phyloP scores from a whole-genome alignment of 805 yeast genomes.

The Wickerhamomyces tratensis region DNA sequence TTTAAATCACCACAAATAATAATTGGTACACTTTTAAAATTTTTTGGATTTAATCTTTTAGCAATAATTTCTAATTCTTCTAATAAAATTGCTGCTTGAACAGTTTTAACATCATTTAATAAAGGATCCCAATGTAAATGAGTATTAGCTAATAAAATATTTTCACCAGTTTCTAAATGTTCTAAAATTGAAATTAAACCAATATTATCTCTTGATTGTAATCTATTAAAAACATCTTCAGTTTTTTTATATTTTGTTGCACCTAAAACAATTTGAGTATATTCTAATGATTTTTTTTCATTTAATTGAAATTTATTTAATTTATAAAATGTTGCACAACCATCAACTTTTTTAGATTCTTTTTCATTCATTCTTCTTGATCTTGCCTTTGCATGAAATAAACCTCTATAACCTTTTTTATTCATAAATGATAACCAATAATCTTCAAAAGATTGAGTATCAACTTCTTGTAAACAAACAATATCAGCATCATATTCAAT shows the following conservation, averaged over 20 bases:
- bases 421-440: constrained; percentile 74
- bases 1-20: constrained; percentile 94
- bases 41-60: constrained; percentile 28
- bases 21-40: constrained; percentile 56
- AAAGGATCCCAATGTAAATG: constrained; percentile 99
- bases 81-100: constrained; percentile 86
- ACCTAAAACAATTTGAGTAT: constrained; percentile 69
- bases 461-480: constrained; percentile 92
- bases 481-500: constrained; percentile 59
- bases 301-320: constrained; percentile 57
- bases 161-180: constrained; percentile 62
- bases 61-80: constrained; percentile 74
- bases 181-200: constrained; percentile 73
- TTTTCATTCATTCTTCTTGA: constrained; percentile 79
- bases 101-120: constrained; percentile 89
- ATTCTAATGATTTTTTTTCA: constrained; percentile 71
- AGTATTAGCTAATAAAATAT: constrained; percentile 72
- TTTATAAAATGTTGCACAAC: constrained; percentile 92
- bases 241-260: constrained; percentile 85
- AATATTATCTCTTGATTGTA: constrained; percentile 91
- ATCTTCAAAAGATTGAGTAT: constrained; percentile 75
- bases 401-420: constrained; percentile 68
- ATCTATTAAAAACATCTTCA: constrained; percentile 90
- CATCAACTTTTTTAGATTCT: constrained; percentile 89
- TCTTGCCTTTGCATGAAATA: constrained; percentile 81